Percentiles rank a stretch among this genome's conserved stretches.
Evolutionary conservation across 345 rosid species (phyloP).

Genomic region (Populus pruinosa): DNA sequence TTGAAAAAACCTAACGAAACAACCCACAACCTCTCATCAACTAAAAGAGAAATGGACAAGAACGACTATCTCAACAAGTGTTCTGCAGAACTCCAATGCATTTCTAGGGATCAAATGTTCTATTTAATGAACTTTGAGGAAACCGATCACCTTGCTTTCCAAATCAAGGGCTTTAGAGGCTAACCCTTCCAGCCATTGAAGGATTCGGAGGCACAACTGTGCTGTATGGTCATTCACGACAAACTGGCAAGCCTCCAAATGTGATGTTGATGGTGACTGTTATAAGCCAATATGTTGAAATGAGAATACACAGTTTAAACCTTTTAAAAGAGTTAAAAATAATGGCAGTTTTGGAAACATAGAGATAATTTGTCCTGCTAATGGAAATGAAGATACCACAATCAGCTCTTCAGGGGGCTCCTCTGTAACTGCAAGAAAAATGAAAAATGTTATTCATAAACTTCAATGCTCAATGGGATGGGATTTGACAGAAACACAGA

Average conservation of each 20-base stretch:
- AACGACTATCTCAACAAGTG: background rate
- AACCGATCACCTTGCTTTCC: conserved; percentile 72
- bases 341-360: background rate
- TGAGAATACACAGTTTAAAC: conserved; percentile 8
- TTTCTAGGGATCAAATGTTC: background rate
- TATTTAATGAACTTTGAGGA: background rate
- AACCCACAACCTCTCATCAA: too few relatives aligned
- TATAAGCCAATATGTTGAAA: conserved; percentile 13
- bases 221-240: conserved; percentile 83
- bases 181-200: conserved; percentile 92
- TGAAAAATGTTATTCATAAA: conserved; percentile 16
- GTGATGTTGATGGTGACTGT: conserved; percentile 88
- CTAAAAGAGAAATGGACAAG: background rate
- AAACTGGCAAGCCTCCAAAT: conserved; percentile 90
- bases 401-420: conserved; percentile 60
- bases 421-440: conserved; percentile 68
- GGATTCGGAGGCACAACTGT: conserved; percentile 87
- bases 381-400: conserved; percentile 42
- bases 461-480: conserved; percentile 9
- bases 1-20: too few relatives aligned
- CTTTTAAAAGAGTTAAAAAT: background rate
- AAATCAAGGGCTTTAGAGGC: conserved; percentile 94
- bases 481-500: conserved; percentile 2
- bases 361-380: background rate
- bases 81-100: background rate